phyloP scores from a whole-genome alignment of 2,329 filamentous ascomycete species.

The Colletotrichum tabaci region DNA sequence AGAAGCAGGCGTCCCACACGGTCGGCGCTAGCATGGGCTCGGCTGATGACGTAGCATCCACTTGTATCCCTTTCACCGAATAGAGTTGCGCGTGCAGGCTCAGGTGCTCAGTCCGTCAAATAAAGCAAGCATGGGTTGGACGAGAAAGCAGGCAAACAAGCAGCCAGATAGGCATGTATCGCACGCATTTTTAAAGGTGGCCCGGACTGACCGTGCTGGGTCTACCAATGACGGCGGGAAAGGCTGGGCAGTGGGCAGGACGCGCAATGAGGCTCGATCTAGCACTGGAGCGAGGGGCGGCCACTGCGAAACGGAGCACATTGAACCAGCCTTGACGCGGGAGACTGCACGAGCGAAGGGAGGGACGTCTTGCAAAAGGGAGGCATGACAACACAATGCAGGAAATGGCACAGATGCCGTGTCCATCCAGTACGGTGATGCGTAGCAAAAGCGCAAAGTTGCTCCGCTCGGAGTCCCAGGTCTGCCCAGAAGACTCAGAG shows the following conservation, averaged over 20 bases:
- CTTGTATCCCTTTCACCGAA: constrained; percentile 15
- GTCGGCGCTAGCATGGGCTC: constrained; percentile 24
- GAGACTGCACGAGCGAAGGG: constrained; percentile 10
- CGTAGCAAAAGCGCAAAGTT: neutral
- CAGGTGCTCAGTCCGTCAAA: constrained; percentile 10
- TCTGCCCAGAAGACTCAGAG: constrained; percentile 5
- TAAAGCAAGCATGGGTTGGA: constrained; percentile 3
- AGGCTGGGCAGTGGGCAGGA: constrained; percentile 25
- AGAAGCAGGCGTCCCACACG: constrained; percentile 14
- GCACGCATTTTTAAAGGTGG: neutral
- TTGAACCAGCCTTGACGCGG: neutral
- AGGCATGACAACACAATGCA: constrained; percentile 15
- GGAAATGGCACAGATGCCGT: constrained; percentile 23
- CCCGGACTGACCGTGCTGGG: constrained; percentile 31
- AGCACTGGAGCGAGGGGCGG: constrained; percentile 21
- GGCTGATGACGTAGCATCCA: constrained; percentile 41
- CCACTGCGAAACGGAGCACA: neutral
- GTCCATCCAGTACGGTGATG: constrained; percentile 9
- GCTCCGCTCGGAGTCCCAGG: constrained; percentile 19
- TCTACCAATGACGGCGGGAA: constrained; percentile 33
- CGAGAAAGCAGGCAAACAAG: constrained; percentile 9
- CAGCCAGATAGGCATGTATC: neutral
- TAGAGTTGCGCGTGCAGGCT: constrained; percentile 28
- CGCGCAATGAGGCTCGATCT: constrained; percentile 38
- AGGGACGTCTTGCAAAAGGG: constrained; percentile 5